Evolutionary conservation across 1,284 basidiomycete genomes (phyloP), one percentile per base, ranked within the genome.

Genomic region (Sparassis latifolia): DNA sequence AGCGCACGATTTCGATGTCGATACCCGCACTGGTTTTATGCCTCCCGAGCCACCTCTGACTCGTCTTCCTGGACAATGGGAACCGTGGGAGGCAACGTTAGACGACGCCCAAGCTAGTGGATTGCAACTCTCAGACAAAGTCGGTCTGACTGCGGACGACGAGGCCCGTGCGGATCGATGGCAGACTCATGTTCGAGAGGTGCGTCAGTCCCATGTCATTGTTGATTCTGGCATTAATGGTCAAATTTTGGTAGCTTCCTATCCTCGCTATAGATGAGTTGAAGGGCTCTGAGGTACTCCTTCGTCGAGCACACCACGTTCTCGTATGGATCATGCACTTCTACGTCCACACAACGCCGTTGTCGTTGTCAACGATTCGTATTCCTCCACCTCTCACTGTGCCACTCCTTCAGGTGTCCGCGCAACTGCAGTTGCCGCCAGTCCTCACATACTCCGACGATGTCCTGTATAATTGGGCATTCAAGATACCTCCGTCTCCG

Each of bases 1-100:
- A 10, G 87, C 91, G 3, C 91, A 94, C 64, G 94, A 97, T 73
- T 97, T 93, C 73, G 93, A 97, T 65, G 88, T 97, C 57, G 91
- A 96, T 64, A 90, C 90, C 2, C 76, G 85, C 28, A 92, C 92
- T 0, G 95, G 95, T 0, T 97, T 98, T 66, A 82, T 97, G 76
- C 94, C 95, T 1, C 88, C 89, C 0, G 78, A 87, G 33, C 78
- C 80, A 1, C 92, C 93, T 0, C 62, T 92, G 0, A 59, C 66
- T 38, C 77, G 84, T 7, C 76, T 97, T 0, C 77, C 79, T 0
- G 58, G 54, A 0, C 66, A 72, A 49, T 93, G 84, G 75, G 82
- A 82, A 35, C 59, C 75, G 20, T 95, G 89, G 92, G 92, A 92
- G 68, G 63, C 63, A 31, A 62, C 66, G 39, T 74, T 83, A 4